A percentile compares a stretch with the other conserved stretches of the same genome.
These are phyloP conservation scores for Penicillium alfredii DNA, from an alignment of 495 filamentous ascomycete species.

Conservation along the genomic window DNA sequence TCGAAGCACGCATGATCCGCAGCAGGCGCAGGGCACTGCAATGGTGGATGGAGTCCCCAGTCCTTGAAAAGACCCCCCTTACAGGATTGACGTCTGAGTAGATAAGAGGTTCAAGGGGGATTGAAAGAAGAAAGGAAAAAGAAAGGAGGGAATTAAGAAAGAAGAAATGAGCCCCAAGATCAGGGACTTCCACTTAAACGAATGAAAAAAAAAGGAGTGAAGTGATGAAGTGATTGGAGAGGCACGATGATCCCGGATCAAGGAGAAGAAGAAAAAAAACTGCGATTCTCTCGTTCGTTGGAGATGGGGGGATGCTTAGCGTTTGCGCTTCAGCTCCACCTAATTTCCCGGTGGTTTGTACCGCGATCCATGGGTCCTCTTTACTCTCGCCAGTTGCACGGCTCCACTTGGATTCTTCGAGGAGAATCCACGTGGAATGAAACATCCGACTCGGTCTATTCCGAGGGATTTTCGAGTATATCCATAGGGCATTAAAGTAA, in stretches of 20 bases:
- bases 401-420: no score
- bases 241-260: background rate
- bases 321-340: slow-evolving; percentile 14
- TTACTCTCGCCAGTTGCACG: no score
- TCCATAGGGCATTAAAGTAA: no score
- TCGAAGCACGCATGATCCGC: slow-evolving; percentile 20
- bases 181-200: no score
- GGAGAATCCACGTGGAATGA: no score
- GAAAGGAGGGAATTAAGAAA: slow-evolving; percentile 1
- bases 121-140: background rate
- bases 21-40: slow-evolving; percentile 9
- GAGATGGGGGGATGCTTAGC: slow-evolving; percentile 10
- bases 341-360: background rate
- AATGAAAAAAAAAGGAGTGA: slow-evolving; percentile 11
- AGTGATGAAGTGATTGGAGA: slow-evolving; percentile 7
- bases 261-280: slow-evolving; percentile 5
- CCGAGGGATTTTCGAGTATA: no score
- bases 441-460: no score
- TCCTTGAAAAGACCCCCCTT: slow-evolving; percentile 15
- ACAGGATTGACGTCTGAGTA: slow-evolving; percentile 4
- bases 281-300: slow-evolving; percentile 4
- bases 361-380: no score
- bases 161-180: no score
- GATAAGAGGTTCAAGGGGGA: slow-evolving; percentile 4
- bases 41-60: no score